Conservation (phyloP, 768 basidiomycete genomes). For the Amyloporia xantha region DNA sequence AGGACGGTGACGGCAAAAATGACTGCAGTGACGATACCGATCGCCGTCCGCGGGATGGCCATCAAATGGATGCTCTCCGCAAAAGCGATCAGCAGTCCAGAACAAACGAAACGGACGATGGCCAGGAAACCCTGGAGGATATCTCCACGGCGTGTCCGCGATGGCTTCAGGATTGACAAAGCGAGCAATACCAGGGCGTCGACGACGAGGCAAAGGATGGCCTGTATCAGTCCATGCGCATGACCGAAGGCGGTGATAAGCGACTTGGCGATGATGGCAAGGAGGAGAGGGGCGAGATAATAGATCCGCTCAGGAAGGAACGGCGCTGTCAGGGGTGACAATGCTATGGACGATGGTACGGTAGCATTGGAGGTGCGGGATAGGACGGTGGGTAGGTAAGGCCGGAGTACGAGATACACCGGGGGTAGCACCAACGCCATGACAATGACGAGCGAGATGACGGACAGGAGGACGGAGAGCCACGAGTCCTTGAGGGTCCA, state of each 20-base stretch:
- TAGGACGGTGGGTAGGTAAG: conserved; percentile 32
- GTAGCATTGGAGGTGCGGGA: conserved; percentile 27
- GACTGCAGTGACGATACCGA: conserved; percentile 70
- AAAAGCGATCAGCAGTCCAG: conserved; percentile 73
- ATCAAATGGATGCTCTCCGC: conserved; percentile 54
- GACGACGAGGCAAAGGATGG: conserved; percentile 57
- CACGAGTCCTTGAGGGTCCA: conserved; percentile 90
- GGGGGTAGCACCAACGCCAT: conserved; percentile 40
- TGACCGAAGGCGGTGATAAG: conserved; percentile 66
- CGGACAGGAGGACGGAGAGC: conserved; percentile 76
- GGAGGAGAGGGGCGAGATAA: conserved; percentile 53
- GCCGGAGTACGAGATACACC: conserved; percentile 42
- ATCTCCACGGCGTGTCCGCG: conserved; percentile 63
- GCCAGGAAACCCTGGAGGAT: conserved; percentile 62
- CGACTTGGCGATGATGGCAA: conserved; percentile 58
- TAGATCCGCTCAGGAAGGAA: conserved; percentile 64
- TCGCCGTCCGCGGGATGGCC: conserved; percentile 75
- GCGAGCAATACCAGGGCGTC: conserved; percentile 56
- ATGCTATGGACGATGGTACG: conserved; percentile 19
- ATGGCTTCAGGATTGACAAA: conserved; percentile 52
- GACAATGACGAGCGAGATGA: conserved; percentile 53
- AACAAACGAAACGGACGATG: conserved; percentile 60
- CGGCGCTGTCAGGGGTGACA: conserved; percentile 58
- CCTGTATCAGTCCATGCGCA: conserved; percentile 56
- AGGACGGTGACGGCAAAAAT: conserved; percentile 67